These are phyloP conservation scores for Mucor racemosus DNA, from an alignment of 371 early-diverging fungal species.

Conservation along the genomic window DNA sequence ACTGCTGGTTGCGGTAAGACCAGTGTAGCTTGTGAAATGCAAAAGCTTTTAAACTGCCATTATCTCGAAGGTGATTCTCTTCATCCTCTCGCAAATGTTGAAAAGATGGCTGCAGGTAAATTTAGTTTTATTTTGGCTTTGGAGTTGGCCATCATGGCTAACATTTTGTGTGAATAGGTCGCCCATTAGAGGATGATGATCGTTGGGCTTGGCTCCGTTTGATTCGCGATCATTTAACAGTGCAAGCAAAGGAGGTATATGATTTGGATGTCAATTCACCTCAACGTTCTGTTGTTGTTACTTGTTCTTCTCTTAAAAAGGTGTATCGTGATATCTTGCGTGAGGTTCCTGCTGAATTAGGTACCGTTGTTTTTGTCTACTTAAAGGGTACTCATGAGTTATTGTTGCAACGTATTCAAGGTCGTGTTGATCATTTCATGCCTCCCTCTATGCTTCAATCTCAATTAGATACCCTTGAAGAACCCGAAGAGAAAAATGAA, in stretches of 20 bases:
- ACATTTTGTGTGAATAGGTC: conserved; percentile 31
- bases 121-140: neutral
- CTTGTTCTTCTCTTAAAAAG: conserved; percentile 68
- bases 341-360: conserved; percentile 35
- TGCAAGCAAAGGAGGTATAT: conserved; percentile 21
- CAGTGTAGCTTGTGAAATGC: conserved; percentile 55
- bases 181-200: conserved; percentile 67
- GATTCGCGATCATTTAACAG: conserved; percentile 39
- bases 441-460: conserved; percentile 57
- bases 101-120: conserved; percentile 66
- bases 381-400: conserved; percentile 56
- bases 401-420: conserved; percentile 49
- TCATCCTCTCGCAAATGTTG: conserved; percentile 59
- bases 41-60: conserved; percentile 43
- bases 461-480: conserved; percentile 67
- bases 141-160: neutral
- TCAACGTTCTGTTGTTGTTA: conserved; percentile 50
- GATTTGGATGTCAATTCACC: neutral
- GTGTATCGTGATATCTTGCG: conserved; percentile 66
- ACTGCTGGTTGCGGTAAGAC: conserved; percentile 70
- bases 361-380: conserved; percentile 59
- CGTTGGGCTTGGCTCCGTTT: conserved; percentile 68
- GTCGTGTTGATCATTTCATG: conserved; percentile 63
- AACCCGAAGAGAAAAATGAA: conserved; percentile 51
- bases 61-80: conserved; percentile 69